phyloP scores from a whole-genome alignment of 1,284 basidiomycete genomes.

The Tilletia walkeri region DNA sequence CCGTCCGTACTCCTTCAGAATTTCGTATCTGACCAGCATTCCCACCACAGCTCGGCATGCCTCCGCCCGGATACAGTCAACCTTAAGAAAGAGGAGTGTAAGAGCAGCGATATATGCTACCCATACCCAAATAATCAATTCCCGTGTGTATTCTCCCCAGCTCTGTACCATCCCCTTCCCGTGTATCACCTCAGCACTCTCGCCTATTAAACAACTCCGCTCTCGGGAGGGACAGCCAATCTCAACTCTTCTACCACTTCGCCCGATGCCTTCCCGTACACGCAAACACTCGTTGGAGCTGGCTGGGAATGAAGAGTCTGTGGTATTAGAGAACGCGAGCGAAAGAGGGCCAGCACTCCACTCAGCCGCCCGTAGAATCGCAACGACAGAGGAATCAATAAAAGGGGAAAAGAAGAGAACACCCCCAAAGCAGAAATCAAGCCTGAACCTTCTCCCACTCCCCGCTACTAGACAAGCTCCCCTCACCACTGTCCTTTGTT shows the following conservation, averaged over 20 bases:
- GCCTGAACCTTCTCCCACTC: constrained; percentile 40
- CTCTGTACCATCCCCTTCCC: neutral
- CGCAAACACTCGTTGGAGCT: no score
- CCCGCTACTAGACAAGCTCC: constrained; percentile 23
- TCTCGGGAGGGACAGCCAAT: neutral
- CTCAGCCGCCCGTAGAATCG: no score
- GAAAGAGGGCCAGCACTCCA: no score
- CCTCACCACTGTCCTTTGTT: constrained; percentile 18
- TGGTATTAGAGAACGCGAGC: no score
- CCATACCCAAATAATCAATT: neutral
- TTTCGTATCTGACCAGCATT: neutral
- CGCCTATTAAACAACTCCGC: neutral
- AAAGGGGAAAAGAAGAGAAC: no score
- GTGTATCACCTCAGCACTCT: constrained; percentile 3
- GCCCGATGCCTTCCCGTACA: no score
- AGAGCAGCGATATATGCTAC: no score
- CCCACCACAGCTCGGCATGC: neutral
- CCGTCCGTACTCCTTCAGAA: neutral
- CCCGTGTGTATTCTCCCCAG: neutral
- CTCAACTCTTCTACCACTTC: no score
- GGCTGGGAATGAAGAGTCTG: no score
- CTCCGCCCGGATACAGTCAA: neutral
- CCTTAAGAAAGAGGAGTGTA: neutral
- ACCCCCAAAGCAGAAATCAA: no score
- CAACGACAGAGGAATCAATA: no score